Evolutionary conservation across 208 protist genomes (phyloP), one percentile per base, ranked within the genome.

Genomic region (Novymonas esmeraldas): DNA sequence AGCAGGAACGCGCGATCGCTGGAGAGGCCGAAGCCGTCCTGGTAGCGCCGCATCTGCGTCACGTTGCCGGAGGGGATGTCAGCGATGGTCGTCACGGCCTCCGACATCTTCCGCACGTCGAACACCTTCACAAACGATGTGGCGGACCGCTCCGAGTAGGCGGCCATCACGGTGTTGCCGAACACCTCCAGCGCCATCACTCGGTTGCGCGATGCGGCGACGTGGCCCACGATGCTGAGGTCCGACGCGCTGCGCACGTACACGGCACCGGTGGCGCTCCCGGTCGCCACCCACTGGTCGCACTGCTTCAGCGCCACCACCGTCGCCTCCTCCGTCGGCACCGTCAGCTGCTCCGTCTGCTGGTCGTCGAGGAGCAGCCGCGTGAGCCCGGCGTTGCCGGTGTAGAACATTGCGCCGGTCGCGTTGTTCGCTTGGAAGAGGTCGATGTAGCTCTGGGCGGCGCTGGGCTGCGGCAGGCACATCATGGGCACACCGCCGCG

Each of bases 71-170:
- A 84, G 2, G 80, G 84, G 50, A 94, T 89, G 69, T 89, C 82
- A 6, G 55, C 66, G 46, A 94, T 72, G 18, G 82, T 89, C 9
- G 67, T 72, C 18, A 93, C 69, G 29, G 76, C 79, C 50, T 92
- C 82, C 13, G 49, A 64, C 62, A 93, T 59, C 60, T 90, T 87
- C 9, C 91, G 85, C 41, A 92, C 77, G 64, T 96, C 91, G 64
- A 86, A 96, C 20, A 96, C 80, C 59, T 90, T 87, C 50, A 96
- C 84, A 63, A 85, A 69, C 34, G 84, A 88, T 34, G 76, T 91
- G 16, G 82, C 79, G 3, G 76, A 78, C 16, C 85, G 80, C 70
- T 94, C 88, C 63, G 79, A 76, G 51, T 84, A 86, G 36, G 82
- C 81, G 57, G 78, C 86, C 68, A 89, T 72, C 26, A 95, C 73